phyloP scores from a whole-genome alignment of 2,329 filamentous ascomycete species.

The Teratosphaeria destructans region DNA sequence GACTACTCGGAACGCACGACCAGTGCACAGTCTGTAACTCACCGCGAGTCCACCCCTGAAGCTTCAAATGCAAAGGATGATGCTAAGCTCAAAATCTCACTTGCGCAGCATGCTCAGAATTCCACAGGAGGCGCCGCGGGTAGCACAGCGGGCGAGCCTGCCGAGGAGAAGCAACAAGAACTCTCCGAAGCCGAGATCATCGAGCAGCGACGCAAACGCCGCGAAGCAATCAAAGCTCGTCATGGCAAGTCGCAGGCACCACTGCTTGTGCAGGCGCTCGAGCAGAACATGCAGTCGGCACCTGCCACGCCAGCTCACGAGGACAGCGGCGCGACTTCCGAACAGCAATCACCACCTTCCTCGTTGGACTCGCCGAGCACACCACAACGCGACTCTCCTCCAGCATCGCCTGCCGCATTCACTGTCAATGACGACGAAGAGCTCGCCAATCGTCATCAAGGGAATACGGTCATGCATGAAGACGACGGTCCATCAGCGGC shows the following conservation, averaged over 20 bases:
- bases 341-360: conserved; percentile 18
- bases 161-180: conserved; percentile 34
- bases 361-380: conserved; percentile 26
- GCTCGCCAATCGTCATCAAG: conserved; percentile 24
- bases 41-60: conserved; percentile 9
- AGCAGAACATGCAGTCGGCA: conserved; percentile 28
- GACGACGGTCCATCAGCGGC: conserved; percentile 79
- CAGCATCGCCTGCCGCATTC: conserved; percentile 30
- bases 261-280: conserved; percentile 60
- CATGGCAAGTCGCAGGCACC: conserved; percentile 52
- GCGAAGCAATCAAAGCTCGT: conserved; percentile 78
- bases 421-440: conserved; percentile 31
- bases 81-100: conserved; percentile 9
- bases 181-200: conserved; percentile 70
- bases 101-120: conserved; percentile 6
- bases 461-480: conserved; percentile 23
- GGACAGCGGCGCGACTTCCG: conserved; percentile 15
- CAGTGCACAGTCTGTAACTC: conserved; percentile 8
- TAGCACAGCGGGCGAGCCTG: background rate
- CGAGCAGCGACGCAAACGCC: conserved; percentile 71
- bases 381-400: conserved; percentile 24
- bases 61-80: conserved; percentile 5
- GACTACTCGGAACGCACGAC: background rate
- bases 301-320: conserved; percentile 28
- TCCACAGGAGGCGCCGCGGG: no score